A percentile compares a stretch with the other conserved stretches of the same genome.
These are phyloP conservation scores for Juglanconis juglandina DNA, from an alignment of 2,329 filamentous ascomycete genomes.

Conservation along the genomic window DNA sequence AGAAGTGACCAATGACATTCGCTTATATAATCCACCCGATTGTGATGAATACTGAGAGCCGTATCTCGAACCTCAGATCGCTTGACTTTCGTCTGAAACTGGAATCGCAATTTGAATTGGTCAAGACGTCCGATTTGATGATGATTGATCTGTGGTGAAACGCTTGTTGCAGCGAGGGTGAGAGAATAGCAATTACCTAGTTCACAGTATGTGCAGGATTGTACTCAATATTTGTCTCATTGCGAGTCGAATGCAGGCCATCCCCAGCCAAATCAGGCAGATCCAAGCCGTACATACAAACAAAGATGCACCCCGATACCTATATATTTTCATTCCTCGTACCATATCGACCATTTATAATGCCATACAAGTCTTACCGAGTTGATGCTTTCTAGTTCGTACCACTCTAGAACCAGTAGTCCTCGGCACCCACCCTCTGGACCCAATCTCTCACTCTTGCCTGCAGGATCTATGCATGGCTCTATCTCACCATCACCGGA, in stretches of 20 bases:
- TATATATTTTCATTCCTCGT: background rate
- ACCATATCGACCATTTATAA: background rate
- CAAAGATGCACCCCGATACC: background rate
- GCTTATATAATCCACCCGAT: background rate
- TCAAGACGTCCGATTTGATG: no score
- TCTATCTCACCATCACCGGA: constrained; percentile 29
- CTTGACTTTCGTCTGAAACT: no score
- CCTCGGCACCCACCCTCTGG: background rate
- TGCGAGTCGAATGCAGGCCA: background rate
- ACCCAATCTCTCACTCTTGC: background rate
- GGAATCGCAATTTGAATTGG: no score
- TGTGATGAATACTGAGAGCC: no score
- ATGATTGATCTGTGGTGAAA: no score
- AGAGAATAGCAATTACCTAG: background rate
- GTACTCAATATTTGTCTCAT: background rate
- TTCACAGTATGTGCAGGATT: background rate
- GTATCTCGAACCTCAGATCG: no score
- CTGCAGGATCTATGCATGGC: background rate
- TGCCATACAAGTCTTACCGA: background rate
- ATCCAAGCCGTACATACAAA: background rate
- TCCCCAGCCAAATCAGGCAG: background rate
- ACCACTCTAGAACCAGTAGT: background rate
- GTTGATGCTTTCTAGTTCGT: background rate
- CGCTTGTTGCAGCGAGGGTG: background rate
- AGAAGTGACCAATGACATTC: background rate